Conservation (phyloP, 129 eudicot species). For the Pseudognaphalium luteoalbum region DNA sequence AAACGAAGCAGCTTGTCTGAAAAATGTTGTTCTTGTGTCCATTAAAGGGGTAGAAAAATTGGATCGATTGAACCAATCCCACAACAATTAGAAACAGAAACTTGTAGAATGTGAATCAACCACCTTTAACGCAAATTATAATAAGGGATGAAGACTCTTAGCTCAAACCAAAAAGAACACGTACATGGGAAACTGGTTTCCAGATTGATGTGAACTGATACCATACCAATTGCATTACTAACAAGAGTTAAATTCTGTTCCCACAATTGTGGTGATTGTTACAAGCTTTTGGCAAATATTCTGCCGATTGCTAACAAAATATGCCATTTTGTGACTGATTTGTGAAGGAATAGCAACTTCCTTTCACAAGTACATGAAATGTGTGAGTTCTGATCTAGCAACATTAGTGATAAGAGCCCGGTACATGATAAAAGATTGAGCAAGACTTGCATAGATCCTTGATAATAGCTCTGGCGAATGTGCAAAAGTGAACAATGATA, state of each 20-base stretch:
- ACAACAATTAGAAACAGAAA: too few relatives aligned
- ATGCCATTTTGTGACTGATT: not conserved
- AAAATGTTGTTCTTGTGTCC: not conserved
- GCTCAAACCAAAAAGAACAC: not conserved
- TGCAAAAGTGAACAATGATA: not conserved
- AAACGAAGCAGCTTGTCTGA: not conserved
- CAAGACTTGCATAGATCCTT: not conserved
- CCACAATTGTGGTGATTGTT: not conserved
- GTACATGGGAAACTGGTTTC: too few relatives aligned
- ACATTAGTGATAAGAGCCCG: not conserved
- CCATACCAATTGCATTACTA: not conserved
- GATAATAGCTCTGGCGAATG: not conserved
- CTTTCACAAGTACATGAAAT: too few relatives aligned
- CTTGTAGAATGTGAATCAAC: too few relatives aligned
- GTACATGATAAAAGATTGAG: not conserved
- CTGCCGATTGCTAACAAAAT: not conserved
- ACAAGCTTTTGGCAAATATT: not conserved
- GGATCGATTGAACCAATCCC: too few relatives aligned
- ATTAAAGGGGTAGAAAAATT: not conserved
- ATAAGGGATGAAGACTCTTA: not conserved
- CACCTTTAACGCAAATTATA: too few relatives aligned
- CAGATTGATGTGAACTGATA: not conserved
- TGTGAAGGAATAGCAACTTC: too few relatives aligned
- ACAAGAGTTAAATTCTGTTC: not conserved
- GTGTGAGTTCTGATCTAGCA: not conserved